phyloP scores from a whole-genome alignment of 495 filamentous ascomycete species.

The Podospora pseudopauciseta region DNA sequence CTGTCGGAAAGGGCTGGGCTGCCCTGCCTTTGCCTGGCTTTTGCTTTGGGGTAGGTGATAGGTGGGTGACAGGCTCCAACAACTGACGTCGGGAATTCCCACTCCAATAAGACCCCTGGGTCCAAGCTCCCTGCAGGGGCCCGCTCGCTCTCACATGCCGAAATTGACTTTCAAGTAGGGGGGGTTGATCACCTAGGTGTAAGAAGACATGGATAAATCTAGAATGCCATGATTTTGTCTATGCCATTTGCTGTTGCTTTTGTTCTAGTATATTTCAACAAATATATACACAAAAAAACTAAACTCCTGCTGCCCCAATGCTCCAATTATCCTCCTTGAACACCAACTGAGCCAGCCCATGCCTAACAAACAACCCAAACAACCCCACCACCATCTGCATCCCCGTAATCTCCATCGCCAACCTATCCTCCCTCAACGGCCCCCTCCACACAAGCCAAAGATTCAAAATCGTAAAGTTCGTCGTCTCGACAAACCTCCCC shows the following conservation, averaged over 20 bases:
- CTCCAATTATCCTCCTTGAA: constrained; percentile 80
- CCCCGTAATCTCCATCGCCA: constrained; percentile 69
- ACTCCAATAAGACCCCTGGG: constrained; percentile 11
- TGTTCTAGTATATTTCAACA: constrained; percentile 5
- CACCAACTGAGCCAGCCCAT: constrained; percentile 75
- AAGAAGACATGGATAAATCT: neutral
- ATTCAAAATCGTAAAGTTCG: constrained; percentile 91
- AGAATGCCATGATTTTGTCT: neutral
- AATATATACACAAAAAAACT: neutral
- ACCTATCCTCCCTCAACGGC: constrained; percentile 79
- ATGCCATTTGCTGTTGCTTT: neutral
- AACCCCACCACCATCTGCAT: constrained; percentile 73
- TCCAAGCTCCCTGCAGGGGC: constrained; percentile 21
- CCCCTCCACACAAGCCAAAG: constrained; percentile 96
- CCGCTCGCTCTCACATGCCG: neutral
- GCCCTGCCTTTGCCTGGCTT: too few species aligned
- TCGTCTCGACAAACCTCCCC: constrained; percentile 71
- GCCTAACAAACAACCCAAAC: constrained; percentile 78
- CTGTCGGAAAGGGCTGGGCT: neutral
- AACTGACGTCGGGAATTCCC: neutral
- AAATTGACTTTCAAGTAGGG: neutral
- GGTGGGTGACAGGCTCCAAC: neutral
- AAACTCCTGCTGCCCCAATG: constrained; percentile 12
- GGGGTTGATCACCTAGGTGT: neutral
- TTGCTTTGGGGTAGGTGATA: neutral